Conservation (phyloP, 164 flowering plant genomes). For the Saururus chinensis region DNA sequence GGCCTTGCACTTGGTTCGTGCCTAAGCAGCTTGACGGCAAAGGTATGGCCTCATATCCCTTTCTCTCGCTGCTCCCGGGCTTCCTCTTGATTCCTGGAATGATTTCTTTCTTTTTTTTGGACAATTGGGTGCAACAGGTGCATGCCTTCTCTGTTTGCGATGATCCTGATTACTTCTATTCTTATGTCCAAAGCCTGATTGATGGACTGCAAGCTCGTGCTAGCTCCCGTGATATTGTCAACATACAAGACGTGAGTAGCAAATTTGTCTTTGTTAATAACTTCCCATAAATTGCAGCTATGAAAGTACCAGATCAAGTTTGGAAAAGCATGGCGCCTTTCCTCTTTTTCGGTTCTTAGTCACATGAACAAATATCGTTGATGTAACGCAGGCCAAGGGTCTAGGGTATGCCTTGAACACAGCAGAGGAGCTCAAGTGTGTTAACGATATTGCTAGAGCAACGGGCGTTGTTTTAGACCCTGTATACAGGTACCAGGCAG, state of each 20-base stretch:
- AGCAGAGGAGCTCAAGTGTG: slow-evolving; percentile 71
- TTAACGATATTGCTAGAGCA: slow-evolving; percentile 64
- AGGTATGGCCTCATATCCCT: slow-evolving; percentile 33
- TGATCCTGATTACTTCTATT: slow-evolving; percentile 79
- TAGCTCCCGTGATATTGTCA: slow-evolving; percentile 54
- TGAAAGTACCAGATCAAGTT: not conserved
- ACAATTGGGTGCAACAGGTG: slow-evolving; percentile 30
- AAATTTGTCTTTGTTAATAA: too few species aligned
- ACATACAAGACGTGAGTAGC: slow-evolving; percentile 62
- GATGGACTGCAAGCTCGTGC: slow-evolving; percentile 80
- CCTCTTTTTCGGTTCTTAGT: not conserved
- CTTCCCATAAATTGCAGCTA: not conserved
- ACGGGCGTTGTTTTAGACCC: slow-evolving; percentile 90
- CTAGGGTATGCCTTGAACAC: slow-evolving; percentile 71
- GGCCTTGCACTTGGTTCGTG: slow-evolving; percentile 81
- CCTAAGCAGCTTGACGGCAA: slow-evolving; percentile 65
- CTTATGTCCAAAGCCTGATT: slow-evolving; percentile 62
- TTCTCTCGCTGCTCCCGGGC: not conserved
- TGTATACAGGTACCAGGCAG: slow-evolving; percentile 61
- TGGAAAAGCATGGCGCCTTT: not conserved
- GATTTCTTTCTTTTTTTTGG: not conserved
- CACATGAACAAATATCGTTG: not conserved
- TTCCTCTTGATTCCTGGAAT: not conserved
- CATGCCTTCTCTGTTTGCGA: slow-evolving; percentile 91
- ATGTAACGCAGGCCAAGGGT: slow-evolving; percentile 59